A percentile compares a stretch with the other conserved stretches of the same genome.
Evolutionary conservation across 2,329 filamentous ascomycete species (phyloP).

Genomic region (Conoideocrella luteorostrata): DNA sequence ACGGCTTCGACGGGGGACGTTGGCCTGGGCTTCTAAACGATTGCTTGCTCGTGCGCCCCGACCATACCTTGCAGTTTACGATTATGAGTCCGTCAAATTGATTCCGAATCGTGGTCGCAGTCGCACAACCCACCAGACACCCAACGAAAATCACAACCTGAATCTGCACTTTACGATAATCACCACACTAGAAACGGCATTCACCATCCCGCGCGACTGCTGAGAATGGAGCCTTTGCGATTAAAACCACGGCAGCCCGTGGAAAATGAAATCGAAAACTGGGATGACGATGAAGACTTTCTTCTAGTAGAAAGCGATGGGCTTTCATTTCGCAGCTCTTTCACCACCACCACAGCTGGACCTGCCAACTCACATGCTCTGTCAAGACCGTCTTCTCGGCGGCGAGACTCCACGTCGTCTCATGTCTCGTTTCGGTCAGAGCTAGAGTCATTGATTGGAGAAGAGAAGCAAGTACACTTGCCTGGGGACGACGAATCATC

Average conservation of each 20-base stretch:
- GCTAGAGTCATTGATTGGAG: conserved; percentile 65
- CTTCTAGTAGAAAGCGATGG: conserved; percentile 62
- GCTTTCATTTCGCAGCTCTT: conserved; percentile 50
- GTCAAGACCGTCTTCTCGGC: conserved; percentile 31
- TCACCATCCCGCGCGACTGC: conserved; percentile 10
- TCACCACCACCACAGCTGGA: conserved; percentile 26
- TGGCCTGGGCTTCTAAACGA: too few relatives aligned
- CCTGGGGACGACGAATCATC: conserved; percentile 80
- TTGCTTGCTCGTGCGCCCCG: too few relatives aligned
- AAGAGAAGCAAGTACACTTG: conserved; percentile 82
- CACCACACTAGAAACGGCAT: conserved; percentile 2
- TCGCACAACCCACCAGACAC: not conserved
- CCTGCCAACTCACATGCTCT: conserved; percentile 6
- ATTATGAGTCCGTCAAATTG: conserved; percentile 17
- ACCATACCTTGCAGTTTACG: conserved; percentile 6
- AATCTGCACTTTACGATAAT: not conserved
- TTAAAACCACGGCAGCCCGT: conserved; percentile 48
- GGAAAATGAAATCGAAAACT: conserved; percentile 63
- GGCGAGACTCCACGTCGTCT: conserved; percentile 74
- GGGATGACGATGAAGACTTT: conserved; percentile 68
- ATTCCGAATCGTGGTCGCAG: conserved; percentile 8
- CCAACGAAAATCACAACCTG: not conserved
- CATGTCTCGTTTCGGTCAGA: conserved; percentile 78
- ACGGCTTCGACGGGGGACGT: too few relatives aligned
- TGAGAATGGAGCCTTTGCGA: conserved; percentile 47